Percentiles rank a stretch among this genome's conserved stretches.
These are phyloP conservation scores for Plasmopara muralis DNA, from an alignment of 352 stramenopile species.

Conservation along the genomic window DNA sequence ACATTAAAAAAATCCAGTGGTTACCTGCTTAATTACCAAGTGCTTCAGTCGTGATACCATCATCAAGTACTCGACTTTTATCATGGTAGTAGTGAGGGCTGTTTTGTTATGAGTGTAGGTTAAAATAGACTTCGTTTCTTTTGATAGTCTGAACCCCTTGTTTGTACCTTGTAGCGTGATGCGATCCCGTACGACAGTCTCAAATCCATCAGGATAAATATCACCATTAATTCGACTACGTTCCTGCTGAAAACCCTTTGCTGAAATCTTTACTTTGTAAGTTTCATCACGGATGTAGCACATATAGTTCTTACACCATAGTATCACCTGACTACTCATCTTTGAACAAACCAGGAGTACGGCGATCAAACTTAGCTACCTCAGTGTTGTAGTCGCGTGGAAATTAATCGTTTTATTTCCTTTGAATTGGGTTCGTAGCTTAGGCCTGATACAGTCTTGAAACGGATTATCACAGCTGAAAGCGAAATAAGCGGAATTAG, in stretches of 20 bases:
- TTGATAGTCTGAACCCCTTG: background rate
- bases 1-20: conserved; percentile 1
- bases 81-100: background rate
- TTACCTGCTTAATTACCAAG: conserved; percentile 1
- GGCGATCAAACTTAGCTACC: background rate
- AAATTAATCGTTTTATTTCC: background rate
- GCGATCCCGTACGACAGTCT: background rate
- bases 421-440: background rate
- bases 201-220: background rate
- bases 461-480: background rate
- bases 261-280: background rate
- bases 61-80: background rate
- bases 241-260: background rate
- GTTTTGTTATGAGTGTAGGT: background rate
- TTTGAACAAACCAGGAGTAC: background rate
- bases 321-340: background rate
- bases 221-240: background rate
- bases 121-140: background rate
- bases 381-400: background rate
- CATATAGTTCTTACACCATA: background rate
- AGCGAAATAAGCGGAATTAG: background rate
- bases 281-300: background rate
- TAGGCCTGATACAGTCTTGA: background rate
- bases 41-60: conserved; percentile 1
- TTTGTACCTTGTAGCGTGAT: background rate